These are phyloP conservation scores for Typha latifolia DNA, from an alignment of 176 grass and related monocot species.

Conservation along the genomic window DNA sequence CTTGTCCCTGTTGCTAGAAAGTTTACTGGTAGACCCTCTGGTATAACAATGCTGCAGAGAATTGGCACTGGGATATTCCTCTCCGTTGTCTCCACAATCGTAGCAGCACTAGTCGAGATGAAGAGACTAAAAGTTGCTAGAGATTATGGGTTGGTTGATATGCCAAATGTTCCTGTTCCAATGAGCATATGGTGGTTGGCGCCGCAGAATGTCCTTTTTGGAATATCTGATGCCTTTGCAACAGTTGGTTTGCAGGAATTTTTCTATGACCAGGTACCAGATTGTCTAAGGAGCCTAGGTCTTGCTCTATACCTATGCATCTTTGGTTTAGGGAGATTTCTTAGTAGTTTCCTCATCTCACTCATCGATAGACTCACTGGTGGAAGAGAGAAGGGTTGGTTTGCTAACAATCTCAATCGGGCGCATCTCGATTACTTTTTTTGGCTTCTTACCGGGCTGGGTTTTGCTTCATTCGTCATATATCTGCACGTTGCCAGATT, in stretches of 20 bases:
- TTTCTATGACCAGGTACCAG: constrained; percentile 32
- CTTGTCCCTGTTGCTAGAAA: constrained; percentile 26
- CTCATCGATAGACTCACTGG: constrained; percentile 17
- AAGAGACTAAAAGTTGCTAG: constrained; percentile 33
- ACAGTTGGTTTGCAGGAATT: constrained; percentile 50
- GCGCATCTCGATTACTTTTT: constrained; percentile 30
- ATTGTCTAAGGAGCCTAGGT: constrained; percentile 9
- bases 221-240: constrained; percentile 35
- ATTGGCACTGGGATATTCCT: constrained; percentile 25
- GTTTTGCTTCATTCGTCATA: constrained; percentile 16
- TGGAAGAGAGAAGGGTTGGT: constrained; percentile 12
- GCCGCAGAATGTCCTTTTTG: constrained; percentile 27
- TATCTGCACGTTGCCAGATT: constrained; percentile 13
- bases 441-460: constrained; percentile 20
- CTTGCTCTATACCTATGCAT: constrained; percentile 22
- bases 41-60: constrained; percentile 48
- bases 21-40: constrained; percentile 17
- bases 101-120: constrained; percentile 32
- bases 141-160: constrained; percentile 27
- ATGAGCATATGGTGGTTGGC: constrained; percentile 42
- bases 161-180: constrained; percentile 17
- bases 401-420: constrained; percentile 23
- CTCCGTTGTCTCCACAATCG: not conserved
- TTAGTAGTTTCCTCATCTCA: constrained; percentile 25
- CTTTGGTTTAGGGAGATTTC: constrained; percentile 13